Evolutionary conservation across 1,284 basidiomycete genomes (phyloP).

Genomic region (Puccinia triticina): DNA sequence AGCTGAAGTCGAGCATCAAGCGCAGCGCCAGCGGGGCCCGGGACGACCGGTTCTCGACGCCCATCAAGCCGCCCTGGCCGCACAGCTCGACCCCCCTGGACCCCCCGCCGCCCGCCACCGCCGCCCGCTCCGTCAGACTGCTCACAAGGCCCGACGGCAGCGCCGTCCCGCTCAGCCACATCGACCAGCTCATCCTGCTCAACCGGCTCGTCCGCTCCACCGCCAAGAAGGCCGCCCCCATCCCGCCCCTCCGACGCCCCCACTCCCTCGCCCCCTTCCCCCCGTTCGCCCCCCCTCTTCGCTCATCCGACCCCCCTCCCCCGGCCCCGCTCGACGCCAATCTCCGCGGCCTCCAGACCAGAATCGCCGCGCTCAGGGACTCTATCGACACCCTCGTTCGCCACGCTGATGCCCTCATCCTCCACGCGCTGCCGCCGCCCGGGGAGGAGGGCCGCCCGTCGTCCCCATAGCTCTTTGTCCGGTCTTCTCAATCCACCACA

Average conservation of each 20-base stretch:
- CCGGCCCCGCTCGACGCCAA: not conserved
- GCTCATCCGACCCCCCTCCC: not conserved
- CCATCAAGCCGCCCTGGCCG: not conserved
- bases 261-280: not conserved
- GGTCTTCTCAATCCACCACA: too few relatives aligned
- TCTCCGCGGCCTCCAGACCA: not conserved
- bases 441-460: too few relatives aligned
- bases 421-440: not conserved
- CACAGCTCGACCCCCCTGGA: not conserved
- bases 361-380: not conserved
- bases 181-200: conserved; percentile 1
- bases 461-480: too few relatives aligned
- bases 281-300: not conserved
- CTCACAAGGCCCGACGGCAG: not conserved
- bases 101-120: too few relatives aligned
- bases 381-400: not conserved
- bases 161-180: not conserved
- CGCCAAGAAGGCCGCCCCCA: not conserved
- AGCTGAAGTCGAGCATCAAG: conserved; percentile 13
- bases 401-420: not conserved
- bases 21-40: not conserved
- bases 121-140: not conserved
- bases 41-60: conserved; percentile 31
- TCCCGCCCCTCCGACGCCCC: not conserved
- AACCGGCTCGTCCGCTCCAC: not conserved